phyloP scores from a whole-genome alignment of 2,329 filamentous ascomycete species.

The Furcasterigmium furcatum region DNA sequence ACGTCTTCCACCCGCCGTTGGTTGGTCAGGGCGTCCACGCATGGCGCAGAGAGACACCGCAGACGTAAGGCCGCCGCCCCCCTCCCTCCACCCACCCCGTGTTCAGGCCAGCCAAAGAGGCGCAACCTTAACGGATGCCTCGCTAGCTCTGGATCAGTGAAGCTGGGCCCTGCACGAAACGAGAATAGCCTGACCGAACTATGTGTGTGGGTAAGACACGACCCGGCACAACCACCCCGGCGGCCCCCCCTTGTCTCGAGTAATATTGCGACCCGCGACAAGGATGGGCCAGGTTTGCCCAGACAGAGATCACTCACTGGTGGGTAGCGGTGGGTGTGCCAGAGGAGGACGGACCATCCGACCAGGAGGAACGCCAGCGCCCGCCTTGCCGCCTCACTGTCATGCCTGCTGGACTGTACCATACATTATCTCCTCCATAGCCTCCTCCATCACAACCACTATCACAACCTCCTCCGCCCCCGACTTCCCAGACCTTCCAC shows the following conservation, averaged over 20 bases:
- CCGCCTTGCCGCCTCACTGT: too few relatives aligned
- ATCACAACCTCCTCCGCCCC: constrained; percentile 13
- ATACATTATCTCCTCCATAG: too few relatives aligned
- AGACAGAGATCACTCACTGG: too few relatives aligned
- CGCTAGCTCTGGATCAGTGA: background rate
- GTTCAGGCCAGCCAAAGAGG: background rate
- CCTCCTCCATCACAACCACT: constrained; percentile 7
- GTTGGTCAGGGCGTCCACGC: background rate
- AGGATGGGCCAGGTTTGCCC: background rate
- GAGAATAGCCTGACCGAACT: background rate
- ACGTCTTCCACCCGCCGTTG: background rate
- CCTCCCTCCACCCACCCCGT: background rate
- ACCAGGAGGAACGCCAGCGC: too few relatives aligned
- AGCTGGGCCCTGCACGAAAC: background rate
- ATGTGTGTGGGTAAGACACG: background rate
- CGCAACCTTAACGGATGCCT: background rate
- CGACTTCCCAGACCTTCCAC: constrained; percentile 6
- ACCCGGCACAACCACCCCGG: background rate
- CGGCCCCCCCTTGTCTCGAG: background rate
- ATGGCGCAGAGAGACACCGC: background rate
- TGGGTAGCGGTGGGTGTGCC: too few relatives aligned
- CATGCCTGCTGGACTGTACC: too few relatives aligned
- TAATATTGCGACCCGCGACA: background rate
- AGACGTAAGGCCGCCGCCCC: background rate
- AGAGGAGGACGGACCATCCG: too few relatives aligned